Conservation (phyloP, 768 basidiomycete species). For the Mycena haematopus region DNA sequence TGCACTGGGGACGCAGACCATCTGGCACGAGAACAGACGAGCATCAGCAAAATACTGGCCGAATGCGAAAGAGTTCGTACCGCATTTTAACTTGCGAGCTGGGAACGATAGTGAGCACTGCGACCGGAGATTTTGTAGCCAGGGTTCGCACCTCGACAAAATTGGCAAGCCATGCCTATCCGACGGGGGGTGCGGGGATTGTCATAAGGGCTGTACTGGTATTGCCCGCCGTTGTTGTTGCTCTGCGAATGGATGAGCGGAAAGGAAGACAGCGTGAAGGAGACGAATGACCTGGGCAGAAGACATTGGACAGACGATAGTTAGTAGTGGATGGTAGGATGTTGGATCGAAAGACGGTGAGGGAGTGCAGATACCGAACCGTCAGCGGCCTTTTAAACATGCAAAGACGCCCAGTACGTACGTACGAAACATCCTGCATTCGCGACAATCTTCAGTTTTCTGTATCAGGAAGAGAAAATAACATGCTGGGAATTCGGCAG, state of each 20-base stretch:
- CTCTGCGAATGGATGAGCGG: constrained; percentile 8
- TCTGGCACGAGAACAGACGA: constrained; percentile 33
- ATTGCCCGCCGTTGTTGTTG: constrained; percentile 12
- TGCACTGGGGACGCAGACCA: constrained; percentile 65
- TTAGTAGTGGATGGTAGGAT: background rate
- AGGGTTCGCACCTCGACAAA: constrained; percentile 64
- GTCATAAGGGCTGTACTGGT: constrained; percentile 28
- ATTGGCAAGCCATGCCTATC: constrained; percentile 76
- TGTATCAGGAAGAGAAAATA: constrained; percentile 20
- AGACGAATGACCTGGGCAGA: constrained; percentile 5
- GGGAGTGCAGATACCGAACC: background rate
- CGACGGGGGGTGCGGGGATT: constrained; percentile 42
- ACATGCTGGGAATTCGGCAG: background rate
- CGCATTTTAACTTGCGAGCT: constrained; percentile 80
- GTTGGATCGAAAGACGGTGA: background rate
- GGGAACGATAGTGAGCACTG: constrained; percentile 10
- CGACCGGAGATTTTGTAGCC: background rate
- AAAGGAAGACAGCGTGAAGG: background rate
- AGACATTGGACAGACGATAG: constrained; percentile 4
- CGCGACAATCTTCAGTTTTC: background rate
- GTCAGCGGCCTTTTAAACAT: constrained; percentile 24
- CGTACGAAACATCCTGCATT: constrained; percentile 15
- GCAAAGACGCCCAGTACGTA: constrained; percentile 18
- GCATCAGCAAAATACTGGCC: background rate
- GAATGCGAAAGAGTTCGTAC: constrained; percentile 14